Conservation (phyloP, 1,284 basidiomycete genomes). For the Papiliotrema terrestris region DNA sequence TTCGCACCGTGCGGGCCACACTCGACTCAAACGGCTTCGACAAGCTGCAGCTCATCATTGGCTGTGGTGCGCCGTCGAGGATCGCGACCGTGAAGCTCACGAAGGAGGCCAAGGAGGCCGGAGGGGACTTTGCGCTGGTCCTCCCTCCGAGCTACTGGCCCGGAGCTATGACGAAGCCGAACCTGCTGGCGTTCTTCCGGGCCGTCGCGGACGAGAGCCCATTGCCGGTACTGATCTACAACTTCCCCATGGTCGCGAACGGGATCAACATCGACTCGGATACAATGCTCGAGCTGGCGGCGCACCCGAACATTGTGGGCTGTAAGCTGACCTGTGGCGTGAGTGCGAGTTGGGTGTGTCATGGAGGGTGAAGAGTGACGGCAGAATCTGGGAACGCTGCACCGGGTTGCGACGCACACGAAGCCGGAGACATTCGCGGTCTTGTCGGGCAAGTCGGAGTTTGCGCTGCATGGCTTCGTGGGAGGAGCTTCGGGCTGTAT, state of each 20-base stretch:
- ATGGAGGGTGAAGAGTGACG: constrained; percentile 12
- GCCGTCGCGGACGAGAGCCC: constrained; percentile 14
- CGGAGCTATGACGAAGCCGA: constrained; percentile 14
- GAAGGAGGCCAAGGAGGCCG: constrained; percentile 12
- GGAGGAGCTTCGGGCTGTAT: constrained; percentile 11
- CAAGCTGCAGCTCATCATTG: constrained; percentile 12
- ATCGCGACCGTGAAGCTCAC: constrained; percentile 4
- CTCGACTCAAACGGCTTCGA: constrained; percentile 9
- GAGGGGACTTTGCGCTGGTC: constrained; percentile 16
- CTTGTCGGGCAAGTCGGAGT: constrained; percentile 16
- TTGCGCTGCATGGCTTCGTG: constrained; percentile 13
- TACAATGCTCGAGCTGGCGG: constrained; percentile 13
- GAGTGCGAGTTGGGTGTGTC: neutral
- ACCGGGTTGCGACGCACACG: constrained; percentile 15
- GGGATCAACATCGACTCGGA: constrained; percentile 19
- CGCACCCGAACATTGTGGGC: constrained; percentile 15
- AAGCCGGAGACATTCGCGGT: constrained; percentile 9
- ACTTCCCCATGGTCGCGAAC: constrained; percentile 18
- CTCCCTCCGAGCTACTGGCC: constrained; percentile 19
- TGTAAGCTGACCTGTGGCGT: constrained; percentile 17
- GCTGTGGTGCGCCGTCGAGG: constrained; percentile 9
- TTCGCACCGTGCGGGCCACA: constrained; percentile 6
- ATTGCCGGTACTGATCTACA: constrained; percentile 17
- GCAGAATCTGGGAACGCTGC: constrained; percentile 9
- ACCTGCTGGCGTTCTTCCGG: constrained; percentile 10